phyloP scores from a whole-genome alignment of 768 basidiomycete genomes.

The Russula emetica region DNA sequence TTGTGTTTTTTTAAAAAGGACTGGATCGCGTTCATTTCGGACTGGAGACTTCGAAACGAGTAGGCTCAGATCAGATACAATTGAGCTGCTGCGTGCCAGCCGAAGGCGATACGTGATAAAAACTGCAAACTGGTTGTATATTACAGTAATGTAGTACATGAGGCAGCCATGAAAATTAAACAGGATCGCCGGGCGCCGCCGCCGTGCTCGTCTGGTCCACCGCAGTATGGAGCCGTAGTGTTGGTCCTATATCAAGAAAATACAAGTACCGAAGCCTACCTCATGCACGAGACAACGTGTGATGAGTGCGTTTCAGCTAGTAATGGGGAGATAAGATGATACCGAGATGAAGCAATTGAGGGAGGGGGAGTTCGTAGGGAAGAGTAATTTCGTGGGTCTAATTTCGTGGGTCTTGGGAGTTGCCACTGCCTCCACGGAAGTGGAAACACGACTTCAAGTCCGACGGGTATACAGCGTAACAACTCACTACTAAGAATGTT shows the following conservation, averaged over 20 bases:
- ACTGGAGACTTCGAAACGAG: neutral
- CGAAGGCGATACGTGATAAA: neutral
- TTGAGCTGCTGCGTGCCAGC: neutral
- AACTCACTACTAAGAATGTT: neutral
- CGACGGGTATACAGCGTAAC: no score
- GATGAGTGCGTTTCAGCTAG: neutral
- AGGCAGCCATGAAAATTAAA: neutral
- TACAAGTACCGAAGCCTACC: no score
- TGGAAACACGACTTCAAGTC: no score
- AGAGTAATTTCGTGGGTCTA: neutral
- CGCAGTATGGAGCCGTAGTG: neutral
- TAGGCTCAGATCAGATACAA: neutral
- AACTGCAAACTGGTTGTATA: neutral
- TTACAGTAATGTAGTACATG: neutral
- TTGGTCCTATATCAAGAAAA: neutral
- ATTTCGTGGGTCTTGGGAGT: neutral
- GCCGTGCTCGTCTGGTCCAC: neutral
- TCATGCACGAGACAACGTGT: constrained; percentile 1
- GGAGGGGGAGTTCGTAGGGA: neutral
- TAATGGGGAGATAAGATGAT: neutral
- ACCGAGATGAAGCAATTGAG: no score
- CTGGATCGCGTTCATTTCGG: neutral
- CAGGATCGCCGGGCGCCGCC: neutral
- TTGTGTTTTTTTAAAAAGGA: neutral
- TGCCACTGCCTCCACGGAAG: neutral